Evolutionary conservation across 2,329 filamentous ascomycete species (phyloP).

Genomic region (Lithohypha guttulata): DNA sequence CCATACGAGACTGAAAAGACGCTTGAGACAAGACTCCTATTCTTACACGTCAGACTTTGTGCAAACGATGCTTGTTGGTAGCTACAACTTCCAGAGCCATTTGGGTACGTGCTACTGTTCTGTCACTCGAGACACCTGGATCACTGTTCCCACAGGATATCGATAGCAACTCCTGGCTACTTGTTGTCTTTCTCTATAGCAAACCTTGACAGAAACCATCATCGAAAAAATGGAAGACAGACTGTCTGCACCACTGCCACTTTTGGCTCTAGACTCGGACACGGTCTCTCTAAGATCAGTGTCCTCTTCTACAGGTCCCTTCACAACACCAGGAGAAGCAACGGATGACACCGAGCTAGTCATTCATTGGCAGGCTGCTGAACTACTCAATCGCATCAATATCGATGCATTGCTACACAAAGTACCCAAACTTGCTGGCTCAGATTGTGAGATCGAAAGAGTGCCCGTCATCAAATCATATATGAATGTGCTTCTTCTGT

Average conservation of each 20-base stretch:
- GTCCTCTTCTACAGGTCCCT: neutral
- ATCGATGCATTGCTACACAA: neutral
- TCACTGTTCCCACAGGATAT: no score
- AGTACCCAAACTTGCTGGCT: constrained; percentile 1
- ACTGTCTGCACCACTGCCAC: neutral
- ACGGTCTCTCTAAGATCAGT: neutral
- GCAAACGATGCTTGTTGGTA: no score
- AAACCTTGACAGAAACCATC: no score
- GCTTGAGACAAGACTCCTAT: no score
- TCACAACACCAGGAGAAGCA: neutral
- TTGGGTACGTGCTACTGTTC: no score
- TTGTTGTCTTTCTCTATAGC: no score
- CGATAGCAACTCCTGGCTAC: no score
- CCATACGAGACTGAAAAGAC: no score
- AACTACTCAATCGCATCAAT: neutral
- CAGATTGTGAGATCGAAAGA: neutral
- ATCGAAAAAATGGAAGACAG: neutral
- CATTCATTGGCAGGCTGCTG: constrained; percentile 1
- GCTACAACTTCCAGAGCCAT: no score
- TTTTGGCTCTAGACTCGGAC: neutral
- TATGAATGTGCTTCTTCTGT: constrained; percentile 1
- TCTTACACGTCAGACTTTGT: no score
- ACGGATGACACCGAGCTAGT: neutral
- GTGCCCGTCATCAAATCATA: constrained; percentile 3
- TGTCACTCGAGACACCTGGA: no score